Evolutionary conservation across 306 rosid genomes (phyloP).

Genomic region (Rosa persica): DNA sequence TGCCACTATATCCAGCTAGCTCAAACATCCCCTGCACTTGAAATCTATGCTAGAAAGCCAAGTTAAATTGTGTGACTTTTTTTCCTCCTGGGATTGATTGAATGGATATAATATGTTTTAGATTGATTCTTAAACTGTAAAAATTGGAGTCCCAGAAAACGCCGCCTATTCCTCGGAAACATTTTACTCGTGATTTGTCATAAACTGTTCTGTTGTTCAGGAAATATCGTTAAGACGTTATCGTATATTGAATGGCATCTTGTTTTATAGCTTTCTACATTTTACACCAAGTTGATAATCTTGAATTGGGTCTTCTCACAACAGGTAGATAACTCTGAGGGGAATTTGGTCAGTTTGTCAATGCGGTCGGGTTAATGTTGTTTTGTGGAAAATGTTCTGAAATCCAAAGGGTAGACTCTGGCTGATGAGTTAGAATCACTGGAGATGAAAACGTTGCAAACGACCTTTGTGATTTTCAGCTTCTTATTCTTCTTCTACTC

Average conservation of each 20-base stretch:
- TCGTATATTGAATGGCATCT: too few relatives aligned
- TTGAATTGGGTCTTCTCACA: slow-evolving; percentile 5
- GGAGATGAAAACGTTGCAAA: slow-evolving; percentile 25
- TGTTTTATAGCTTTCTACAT: neutral
- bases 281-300: neutral
- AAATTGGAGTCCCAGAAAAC: neutral
- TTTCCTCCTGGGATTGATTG: neutral
- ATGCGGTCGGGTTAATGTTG: neutral
- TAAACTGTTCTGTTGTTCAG: neutral
- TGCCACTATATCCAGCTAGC: neutral
- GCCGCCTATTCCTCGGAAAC: neutral
- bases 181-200: neutral
- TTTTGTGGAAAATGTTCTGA: neutral
- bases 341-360: neutral
- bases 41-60: neutral
- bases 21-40: neutral
- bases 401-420: neutral
- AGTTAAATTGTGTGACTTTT: neutral
- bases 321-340: slow-evolving; percentile 5
- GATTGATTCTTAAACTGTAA: neutral
- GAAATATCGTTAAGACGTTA: neutral
- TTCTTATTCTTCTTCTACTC: slow-evolving; percentile 13
- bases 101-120: neutral
- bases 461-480: neutral
- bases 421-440: slow-evolving; percentile 6